phyloP scores from a whole-genome alignment of 176 grass and related monocot genomes.

The Oropetium thomaeum region DNA sequence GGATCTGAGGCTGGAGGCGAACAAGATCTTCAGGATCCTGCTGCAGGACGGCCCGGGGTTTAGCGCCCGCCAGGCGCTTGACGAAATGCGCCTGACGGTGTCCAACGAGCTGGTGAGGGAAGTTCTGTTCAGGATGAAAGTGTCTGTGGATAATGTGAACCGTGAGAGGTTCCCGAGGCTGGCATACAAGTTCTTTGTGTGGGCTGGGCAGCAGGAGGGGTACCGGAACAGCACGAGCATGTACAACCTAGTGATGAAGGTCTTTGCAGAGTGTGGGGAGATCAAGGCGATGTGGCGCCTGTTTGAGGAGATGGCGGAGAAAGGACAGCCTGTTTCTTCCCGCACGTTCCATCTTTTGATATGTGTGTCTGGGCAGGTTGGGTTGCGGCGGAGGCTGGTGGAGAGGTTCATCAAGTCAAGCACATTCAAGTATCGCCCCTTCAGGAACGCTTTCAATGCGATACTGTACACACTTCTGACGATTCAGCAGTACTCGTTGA shows the following conservation, averaged over 20 bases:
- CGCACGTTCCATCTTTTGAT: slow-evolving; percentile 82
- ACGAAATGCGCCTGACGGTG: slow-evolving; percentile 61
- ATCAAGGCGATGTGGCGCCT: slow-evolving; percentile 87
- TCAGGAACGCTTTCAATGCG: slow-evolving; percentile 76
- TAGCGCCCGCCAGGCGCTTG: slow-evolving; percentile 57
- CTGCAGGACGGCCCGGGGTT: slow-evolving; percentile 87
- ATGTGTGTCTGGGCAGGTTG: slow-evolving; percentile 58
- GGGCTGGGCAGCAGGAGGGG: slow-evolving; percentile 69
- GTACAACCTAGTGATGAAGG: slow-evolving; percentile 80
- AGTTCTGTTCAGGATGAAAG: slow-evolving; percentile 59
- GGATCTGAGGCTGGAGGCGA: slow-evolving; percentile 38
- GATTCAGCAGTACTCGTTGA: slow-evolving; percentile 67
- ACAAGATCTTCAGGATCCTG: slow-evolving; percentile 60
- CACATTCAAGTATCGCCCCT: slow-evolving; percentile 77
- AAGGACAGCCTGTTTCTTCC: slow-evolving; percentile 61
- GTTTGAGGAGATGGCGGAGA: slow-evolving; percentile 72
- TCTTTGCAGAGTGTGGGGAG: slow-evolving; percentile 75
- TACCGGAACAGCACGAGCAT: slow-evolving; percentile 53
- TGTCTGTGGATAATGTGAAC: slow-evolving; percentile 52
- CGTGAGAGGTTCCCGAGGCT: slow-evolving; percentile 59
- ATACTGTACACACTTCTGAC: slow-evolving; percentile 77
- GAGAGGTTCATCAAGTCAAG: slow-evolving; percentile 75
- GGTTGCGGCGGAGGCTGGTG: slow-evolving; percentile 65
- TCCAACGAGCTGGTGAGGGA: slow-evolving; percentile 57
- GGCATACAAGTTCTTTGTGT: slow-evolving; percentile 81